Conservation (phyloP, 768 basidiomycete species). For the Pisolithus marmoratus region DNA sequence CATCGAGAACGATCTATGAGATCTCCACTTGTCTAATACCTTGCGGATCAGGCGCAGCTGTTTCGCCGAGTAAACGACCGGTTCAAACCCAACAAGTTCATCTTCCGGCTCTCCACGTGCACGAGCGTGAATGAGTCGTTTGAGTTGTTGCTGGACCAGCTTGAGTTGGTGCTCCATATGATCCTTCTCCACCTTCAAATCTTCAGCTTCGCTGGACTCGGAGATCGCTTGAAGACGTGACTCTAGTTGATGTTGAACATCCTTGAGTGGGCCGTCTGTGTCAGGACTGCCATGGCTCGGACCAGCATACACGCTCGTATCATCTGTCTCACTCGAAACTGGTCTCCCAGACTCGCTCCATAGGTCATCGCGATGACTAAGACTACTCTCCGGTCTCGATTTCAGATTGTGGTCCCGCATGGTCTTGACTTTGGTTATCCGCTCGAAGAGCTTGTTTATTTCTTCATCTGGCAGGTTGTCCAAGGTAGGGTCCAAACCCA, state of each 20-base stretch:
- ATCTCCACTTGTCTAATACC: conserved; percentile 81
- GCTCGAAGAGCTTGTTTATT: conserved; percentile 88
- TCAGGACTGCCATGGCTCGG: conserved; percentile 60
- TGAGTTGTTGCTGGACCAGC: conserved; percentile 78
- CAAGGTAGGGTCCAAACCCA: conserved; percentile 84
- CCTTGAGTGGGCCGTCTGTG: conserved; percentile 56
- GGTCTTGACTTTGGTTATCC: conserved; percentile 88
- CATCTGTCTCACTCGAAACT: conserved; percentile 79
- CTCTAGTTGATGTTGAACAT: conserved; percentile 73
- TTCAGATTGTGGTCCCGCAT: conserved; percentile 77
- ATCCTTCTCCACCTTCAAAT: conserved; percentile 83
- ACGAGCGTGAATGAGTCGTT: conserved; percentile 68
- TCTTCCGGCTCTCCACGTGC: conserved; percentile 71
- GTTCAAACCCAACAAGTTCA: conserved; percentile 63
- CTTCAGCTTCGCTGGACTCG: conserved; percentile 73
- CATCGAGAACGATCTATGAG: conserved; percentile 84
- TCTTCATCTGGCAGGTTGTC: conserved; percentile 95
- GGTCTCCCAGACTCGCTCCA: conserved; percentile 90
- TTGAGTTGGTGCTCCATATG: conserved; percentile 89
- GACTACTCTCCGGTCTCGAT: conserved; percentile 84
- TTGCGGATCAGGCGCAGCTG: conserved; percentile 80
- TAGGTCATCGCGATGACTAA: conserved; percentile 79
- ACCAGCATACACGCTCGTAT: conserved; percentile 74
- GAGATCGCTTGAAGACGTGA: conserved; percentile 56
- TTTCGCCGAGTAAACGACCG: conserved; percentile 74